Percentiles rank a stretch among this genome's conserved stretches.
phyloP scores from a whole-genome alignment of 257 asterid genomes.

The Solanum okadae region DNA sequence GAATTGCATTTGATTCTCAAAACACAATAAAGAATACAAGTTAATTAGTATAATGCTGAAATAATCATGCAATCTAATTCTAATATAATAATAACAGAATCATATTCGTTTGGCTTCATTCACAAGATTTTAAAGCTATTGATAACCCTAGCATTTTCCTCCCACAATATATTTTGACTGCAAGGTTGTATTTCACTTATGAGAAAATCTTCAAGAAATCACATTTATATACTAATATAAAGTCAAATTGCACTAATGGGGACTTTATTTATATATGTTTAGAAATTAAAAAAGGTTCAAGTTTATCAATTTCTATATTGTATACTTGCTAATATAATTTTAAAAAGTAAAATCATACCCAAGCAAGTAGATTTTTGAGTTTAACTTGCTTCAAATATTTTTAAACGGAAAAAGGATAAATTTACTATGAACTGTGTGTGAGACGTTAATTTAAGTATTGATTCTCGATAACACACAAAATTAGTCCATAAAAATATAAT shows the following conservation, averaged over 20 bases:
- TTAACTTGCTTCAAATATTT: not conserved
- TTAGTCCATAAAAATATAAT: not conserved
- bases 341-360: not conserved
- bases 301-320: not conserved
- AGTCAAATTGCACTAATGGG: not conserved
- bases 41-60: not conserved
- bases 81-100: not conserved
- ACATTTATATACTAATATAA: not conserved
- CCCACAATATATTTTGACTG: not conserved
- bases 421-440: not conserved
- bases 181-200: not conserved
- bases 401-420: not conserved
- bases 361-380: not conserved
- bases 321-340: not conserved
- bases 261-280: not conserved
- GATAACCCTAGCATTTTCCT: not conserved
- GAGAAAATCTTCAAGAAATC: not conserved
- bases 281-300: not conserved
- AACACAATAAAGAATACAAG: not conserved
- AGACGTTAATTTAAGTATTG: not conserved
- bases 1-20: not conserved
- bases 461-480: not conserved
- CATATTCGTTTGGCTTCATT: not conserved
- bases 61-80: not conserved
- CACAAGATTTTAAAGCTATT: not conserved